Evolutionary conservation across 2,329 filamentous ascomycete genomes (phyloP).

Genomic region (Periglandula ipomoeae): DNA sequence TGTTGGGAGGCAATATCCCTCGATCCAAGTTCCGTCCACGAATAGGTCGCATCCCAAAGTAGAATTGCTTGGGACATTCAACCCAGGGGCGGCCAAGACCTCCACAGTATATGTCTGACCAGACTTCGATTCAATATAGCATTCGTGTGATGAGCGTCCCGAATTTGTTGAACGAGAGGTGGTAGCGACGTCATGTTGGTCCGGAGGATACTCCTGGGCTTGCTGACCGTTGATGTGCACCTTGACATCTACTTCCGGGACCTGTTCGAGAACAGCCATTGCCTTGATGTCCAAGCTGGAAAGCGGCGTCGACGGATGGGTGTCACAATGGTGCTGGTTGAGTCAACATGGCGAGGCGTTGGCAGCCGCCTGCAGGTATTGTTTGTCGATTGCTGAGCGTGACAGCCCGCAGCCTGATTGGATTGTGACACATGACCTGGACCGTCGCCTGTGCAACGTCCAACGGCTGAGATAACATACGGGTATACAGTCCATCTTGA

Average conservation of each 20-base stretch:
- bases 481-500: too few relatives aligned
- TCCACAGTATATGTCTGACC: conserved; percentile 13
- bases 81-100: not conserved
- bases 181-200: not conserved
- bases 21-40: conserved; percentile 11
- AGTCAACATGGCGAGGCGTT: too few relatives aligned
- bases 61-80: not conserved
- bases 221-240: conserved; percentile 12
- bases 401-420: not conserved
- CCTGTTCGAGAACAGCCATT: conserved; percentile 15
- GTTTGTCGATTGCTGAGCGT: not conserved
- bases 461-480: too few relatives aligned
- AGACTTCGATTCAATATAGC: conserved; percentile 17
- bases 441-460: not conserved
- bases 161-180: not conserved
- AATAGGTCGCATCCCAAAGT: fast-evolving
- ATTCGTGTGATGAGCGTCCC: conserved; percentile 3
- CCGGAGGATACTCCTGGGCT: conserved; percentile 13
- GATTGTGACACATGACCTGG: too few relatives aligned
- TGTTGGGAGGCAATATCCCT: fast-evolving
- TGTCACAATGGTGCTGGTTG: not conserved
- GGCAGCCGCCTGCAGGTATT: too few relatives aligned
- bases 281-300: not conserved
- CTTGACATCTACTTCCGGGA: conserved; percentile 12
- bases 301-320: not conserved